phyloP scores from a whole-genome alignment of 2,329 filamentous ascomycete species.

The Botrytis hyacinthi region DNA sequence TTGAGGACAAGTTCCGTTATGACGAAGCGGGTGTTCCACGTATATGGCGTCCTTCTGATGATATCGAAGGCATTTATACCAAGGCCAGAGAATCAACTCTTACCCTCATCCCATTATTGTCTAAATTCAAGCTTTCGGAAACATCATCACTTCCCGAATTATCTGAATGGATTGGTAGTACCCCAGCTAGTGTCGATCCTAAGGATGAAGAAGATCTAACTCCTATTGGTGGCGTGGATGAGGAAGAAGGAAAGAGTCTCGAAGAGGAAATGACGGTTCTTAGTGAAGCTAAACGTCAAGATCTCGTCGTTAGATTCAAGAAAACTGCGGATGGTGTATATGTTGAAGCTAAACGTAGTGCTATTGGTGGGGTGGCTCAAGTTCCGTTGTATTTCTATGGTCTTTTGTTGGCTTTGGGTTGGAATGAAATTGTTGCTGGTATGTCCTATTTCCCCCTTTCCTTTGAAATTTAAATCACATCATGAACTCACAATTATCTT shows the following conservation, averaged over 20 bases:
- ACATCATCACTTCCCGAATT: conserved; percentile 80
- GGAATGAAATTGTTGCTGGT: conserved; percentile 97
- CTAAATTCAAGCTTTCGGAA: conserved; percentile 74
- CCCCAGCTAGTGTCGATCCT: conserved; percentile 69
- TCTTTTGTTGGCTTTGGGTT: conserved; percentile 84
- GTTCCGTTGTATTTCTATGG: conserved; percentile 94
- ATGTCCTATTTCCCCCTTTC: conserved; percentile 42
- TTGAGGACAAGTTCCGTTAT: conserved; percentile 98
- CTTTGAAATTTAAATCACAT: background rate
- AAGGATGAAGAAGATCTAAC: conserved; percentile 87
- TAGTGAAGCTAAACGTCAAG: conserved; percentile 83
- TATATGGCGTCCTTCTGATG: conserved; percentile 94
- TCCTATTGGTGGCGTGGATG: conserved; percentile 90
- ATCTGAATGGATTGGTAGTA: conserved; percentile 75
- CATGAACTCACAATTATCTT: background rate
- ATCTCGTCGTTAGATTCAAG: conserved; percentile 93
- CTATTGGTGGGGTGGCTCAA: conserved; percentile 91
- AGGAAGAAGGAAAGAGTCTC: conserved; percentile 89
- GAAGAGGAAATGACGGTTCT: conserved; percentile 98
- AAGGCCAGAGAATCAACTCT: conserved; percentile 89
- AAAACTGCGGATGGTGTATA: conserved; percentile 98
- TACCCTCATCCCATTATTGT: conserved; percentile 82
- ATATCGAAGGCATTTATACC: conserved; percentile 95
- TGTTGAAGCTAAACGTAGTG: conserved; percentile 94
- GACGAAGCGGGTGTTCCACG: conserved; percentile 91